These are phyloP conservation scores for Phlebiopsis gigantea DNA, from an alignment of 768 basidiomycete genomes.

Conservation along the genomic window DNA sequence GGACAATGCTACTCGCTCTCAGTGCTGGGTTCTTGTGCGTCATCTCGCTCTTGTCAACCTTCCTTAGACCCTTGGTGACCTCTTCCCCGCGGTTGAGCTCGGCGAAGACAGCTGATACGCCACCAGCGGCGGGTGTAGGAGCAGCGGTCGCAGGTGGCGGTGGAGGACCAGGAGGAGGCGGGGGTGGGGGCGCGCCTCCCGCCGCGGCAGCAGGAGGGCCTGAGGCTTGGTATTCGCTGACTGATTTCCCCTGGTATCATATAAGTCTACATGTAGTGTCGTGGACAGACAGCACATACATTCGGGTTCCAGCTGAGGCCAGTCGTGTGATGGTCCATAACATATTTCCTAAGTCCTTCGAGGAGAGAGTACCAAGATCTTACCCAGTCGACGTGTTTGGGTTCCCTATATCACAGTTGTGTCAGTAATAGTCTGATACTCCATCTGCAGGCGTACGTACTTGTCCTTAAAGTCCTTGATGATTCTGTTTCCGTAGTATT, in stretches of 20 bases:
- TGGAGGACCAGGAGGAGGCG: slow-evolving; percentile 41
- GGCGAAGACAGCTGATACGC: slow-evolving; percentile 80
- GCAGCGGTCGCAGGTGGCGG: slow-evolving; percentile 31
- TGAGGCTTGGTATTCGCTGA: slow-evolving; percentile 47
- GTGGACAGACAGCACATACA: slow-evolving; percentile 32
- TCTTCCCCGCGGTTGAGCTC: slow-evolving; percentile 85
- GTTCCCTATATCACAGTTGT: slow-evolving; percentile 51
- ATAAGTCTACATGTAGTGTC: no score
- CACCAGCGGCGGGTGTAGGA: slow-evolving; percentile 37
- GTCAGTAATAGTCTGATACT: neutral
- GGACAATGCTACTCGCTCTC: slow-evolving; percentile 49
- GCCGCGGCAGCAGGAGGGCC: slow-evolving; percentile 29
- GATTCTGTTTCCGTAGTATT: slow-evolving; percentile 86
- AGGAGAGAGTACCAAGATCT: slow-evolving; percentile 62
- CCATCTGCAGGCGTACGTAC: slow-evolving; percentile 37
- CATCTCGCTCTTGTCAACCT: slow-evolving; percentile 96
- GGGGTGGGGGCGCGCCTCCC: slow-evolving; percentile 42
- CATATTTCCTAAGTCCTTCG: slow-evolving; percentile 77
- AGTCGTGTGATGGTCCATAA: slow-evolving; percentile 79
- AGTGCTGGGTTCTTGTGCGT: slow-evolving; percentile 97
- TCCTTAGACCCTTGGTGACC: slow-evolving; percentile 86
- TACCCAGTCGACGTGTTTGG: slow-evolving; percentile 87
- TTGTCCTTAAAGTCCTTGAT: slow-evolving; percentile 92
- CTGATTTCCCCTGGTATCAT: slow-evolving; percentile 49
- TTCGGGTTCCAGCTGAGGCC: slow-evolving; percentile 87